Base-by-base conservation (phyloP, 2,329 filamentous ascomycete genomes). In the Xylariaceae sp. region DNA sequence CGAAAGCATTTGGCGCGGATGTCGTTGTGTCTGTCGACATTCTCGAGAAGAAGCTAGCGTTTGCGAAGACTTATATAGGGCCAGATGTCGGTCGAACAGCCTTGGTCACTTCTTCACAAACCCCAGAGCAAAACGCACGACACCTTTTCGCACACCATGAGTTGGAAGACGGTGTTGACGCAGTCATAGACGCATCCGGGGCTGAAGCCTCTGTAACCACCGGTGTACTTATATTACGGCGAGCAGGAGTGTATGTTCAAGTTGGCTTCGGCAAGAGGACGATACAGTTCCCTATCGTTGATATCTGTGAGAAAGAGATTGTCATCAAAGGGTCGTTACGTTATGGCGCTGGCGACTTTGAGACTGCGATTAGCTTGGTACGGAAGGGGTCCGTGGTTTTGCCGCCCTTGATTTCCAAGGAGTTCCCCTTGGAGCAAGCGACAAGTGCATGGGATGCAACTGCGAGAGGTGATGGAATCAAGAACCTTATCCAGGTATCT, bases 131-230 rank as follows among this genome's bases (percentile, higher is more conserved):
- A 18, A 40, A 43, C 14, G 50, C 50, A 7, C 18, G 17, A 31
- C 33, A 19, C 10, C 22, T 51, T 9, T 19, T 51, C 6, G 16
- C 39, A 22, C 6, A 42, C 2, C 31, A 39, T 16, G 41, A 13
- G 11, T 34, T 54, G 2, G 39, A n/a, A 9, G 14, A 48, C 17
- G 48, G 52, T 7, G 48, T 42, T 6, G 48, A 54, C 41, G 36
- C 51, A 33, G 48, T 47, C 12, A 47, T 54, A 18, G 52, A 51
- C n/a, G 48, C 48, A 10, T 45, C 48, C 10, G 52, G 52, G 6
- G 52, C 45, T 6, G 48, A 54, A 42, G n/a, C 52, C 12, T 51
- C 52, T 11, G 42, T 51, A 12, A 45, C 51, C 10, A 51, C 52
- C 9, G 43, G 48, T 10, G 33, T 51, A 43, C 18, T 14, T 14